Evolutionary conservation across 2,329 filamentous ascomycete species (phyloP), one percentile per base, ranked within the genome.

Genomic region (Fonsecaea erecta): DNA sequence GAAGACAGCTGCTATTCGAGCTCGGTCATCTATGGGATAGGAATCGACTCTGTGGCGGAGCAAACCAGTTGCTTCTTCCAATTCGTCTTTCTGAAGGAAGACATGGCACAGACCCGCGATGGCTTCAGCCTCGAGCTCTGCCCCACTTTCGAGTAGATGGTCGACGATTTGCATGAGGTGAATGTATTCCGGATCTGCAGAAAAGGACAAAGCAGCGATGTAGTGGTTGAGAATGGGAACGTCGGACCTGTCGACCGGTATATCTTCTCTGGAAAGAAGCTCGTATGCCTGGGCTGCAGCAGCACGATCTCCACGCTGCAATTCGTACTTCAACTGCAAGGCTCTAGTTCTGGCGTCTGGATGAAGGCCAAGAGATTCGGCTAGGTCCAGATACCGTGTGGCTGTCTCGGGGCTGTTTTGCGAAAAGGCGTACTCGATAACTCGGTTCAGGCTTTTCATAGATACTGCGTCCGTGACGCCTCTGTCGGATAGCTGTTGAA

Each of bases 51-150:
- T 88, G 3, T 89, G 84, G 26, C 93, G 92, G 16, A 98, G 84
- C 0, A 96, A 84, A 74, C 96, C 92, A 67, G 92, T 89, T 3
- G 92, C 88, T 67, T 96, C 92, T 68, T 88, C 87, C 51, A 88
- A 84, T 74, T 96, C 91, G 72, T 92, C 90, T 46, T 90, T 87
- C 66, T 86, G 84, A 11, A 97, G 83, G 70, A 96, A 90, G 48
- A 90, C 81, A 52, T 88, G 81, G 65, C 88, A 90, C n/a, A 97
- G 81, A 0, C 86, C 84, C 6, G 88, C 86, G 0, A 95, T 86
- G 0, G 93, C 96, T 51, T 88, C 84, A 0, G 93, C 86, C 37
- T 91, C 89, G 14, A 97, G 83, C 1, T 84, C 85, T 7, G 87
- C 85, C 61, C 88, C 83, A 11, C 88, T 86, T 72, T 92, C 86